phyloP scores from a whole-genome alignment of 2,329 filamentous ascomycete species.

The Monosporascus sp. region DNA sequence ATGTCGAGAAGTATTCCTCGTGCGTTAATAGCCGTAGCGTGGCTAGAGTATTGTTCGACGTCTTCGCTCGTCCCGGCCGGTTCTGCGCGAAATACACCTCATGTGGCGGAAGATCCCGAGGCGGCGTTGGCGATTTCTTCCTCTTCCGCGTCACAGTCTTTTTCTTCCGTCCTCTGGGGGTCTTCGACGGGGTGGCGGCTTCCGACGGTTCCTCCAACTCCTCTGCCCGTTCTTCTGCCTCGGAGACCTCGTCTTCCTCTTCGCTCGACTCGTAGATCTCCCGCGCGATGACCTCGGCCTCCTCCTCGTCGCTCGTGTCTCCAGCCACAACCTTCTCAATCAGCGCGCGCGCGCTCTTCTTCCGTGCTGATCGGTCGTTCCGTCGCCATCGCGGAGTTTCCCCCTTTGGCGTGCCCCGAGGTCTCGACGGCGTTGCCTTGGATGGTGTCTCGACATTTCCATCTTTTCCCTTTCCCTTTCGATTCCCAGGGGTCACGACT shows the following conservation, averaged over 20 bases:
- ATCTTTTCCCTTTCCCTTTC: constrained; percentile 10
- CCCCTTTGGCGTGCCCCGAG: constrained; percentile 21
- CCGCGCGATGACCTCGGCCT: constrained; percentile 24
- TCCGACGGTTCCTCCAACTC: constrained; percentile 13
- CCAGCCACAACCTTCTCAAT: constrained; percentile 65
- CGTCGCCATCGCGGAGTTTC: constrained; percentile 59
- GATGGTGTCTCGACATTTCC: constrained; percentile 17
- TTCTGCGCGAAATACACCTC: constrained; percentile 95
- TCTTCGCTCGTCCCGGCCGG: constrained; percentile 72
- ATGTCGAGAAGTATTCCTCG: constrained; percentile 78
- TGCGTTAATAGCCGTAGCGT: constrained; percentile 75
- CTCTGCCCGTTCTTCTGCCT: constrained; percentile 11
- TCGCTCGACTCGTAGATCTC: constrained; percentile 12
- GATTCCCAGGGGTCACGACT: constrained; percentile 14
- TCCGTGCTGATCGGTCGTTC: constrained; percentile 78
- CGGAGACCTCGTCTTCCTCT: constrained; percentile 22
- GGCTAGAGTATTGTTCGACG: constrained; percentile 78
- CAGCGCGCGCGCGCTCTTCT: constrained; percentile 74
- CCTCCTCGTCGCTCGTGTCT: constrained; percentile 62
- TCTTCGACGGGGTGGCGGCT: constrained; percentile 40
- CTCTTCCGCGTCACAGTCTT: constrained; percentile 28
- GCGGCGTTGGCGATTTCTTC: constrained; percentile 70
- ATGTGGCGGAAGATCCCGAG: constrained; percentile 75
- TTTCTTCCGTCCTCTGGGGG: constrained; percentile 41
- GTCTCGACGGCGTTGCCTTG: constrained; percentile 5